Conservation (phyloP, 768 basidiomycete species). For the Amanita phalloides region DNA sequence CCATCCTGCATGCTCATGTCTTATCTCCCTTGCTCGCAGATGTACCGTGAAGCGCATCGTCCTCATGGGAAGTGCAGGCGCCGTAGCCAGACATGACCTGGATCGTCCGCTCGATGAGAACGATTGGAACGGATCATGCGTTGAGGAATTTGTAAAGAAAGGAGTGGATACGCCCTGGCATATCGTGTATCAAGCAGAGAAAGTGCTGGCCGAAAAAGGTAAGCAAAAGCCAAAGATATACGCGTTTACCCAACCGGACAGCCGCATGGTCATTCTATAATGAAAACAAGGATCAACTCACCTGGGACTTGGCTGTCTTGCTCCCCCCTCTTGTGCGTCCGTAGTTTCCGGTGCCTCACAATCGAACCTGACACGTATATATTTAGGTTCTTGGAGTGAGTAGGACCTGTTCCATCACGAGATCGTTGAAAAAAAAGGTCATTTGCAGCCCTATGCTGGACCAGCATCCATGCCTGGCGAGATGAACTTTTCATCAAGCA, state of each 20-base stretch:
- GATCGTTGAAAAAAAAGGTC: not conserved
- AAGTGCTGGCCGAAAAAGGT: constrained; percentile 57
- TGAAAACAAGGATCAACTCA: constrained; percentile 27
- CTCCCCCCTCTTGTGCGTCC: constrained; percentile 41
- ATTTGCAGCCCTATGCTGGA: not conserved
- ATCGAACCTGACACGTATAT: not conserved
- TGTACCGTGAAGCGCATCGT: constrained; percentile 54
- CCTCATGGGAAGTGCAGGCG: constrained; percentile 51
- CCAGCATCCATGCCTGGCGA: not conserved
- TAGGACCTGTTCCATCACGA: not conserved
- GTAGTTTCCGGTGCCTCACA: too few species aligned
- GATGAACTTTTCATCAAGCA: not conserved
- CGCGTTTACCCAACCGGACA: constrained; percentile 5
- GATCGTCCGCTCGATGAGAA: constrained; percentile 25
- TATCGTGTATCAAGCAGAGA: constrained; percentile 49
- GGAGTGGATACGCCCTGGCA: constrained; percentile 29
- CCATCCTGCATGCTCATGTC: not conserved
- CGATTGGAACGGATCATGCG: constrained; percentile 53
- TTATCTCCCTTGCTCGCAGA: too few species aligned
- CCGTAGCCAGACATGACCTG: constrained; percentile 22
- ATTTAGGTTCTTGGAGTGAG: constrained; percentile 1
- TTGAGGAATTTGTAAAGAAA: constrained; percentile 33
- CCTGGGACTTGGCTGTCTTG: constrained; percentile 41
- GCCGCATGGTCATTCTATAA: constrained; percentile 36
- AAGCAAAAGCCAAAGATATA: not conserved